Percentiles rank a stretch among this genome's conserved stretches.
Evolutionary conservation across 768 basidiomycete species (phyloP).

Genomic region (Sporobolomyces roseus): DNA sequence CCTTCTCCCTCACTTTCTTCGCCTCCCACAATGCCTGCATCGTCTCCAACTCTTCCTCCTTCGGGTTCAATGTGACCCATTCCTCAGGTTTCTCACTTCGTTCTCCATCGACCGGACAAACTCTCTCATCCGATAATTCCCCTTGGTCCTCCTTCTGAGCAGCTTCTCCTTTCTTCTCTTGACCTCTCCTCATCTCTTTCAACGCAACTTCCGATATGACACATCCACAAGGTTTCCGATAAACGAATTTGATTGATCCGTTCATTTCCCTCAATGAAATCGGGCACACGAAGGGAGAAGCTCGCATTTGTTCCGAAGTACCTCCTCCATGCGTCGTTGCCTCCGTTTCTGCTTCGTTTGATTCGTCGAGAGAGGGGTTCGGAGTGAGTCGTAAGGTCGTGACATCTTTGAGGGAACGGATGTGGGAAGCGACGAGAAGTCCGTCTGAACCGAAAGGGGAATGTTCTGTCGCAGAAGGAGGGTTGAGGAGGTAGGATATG

Average conservation of each 20-base stretch:
- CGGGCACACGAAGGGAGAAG: constrained; percentile 80
- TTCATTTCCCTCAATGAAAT: constrained; percentile 93
- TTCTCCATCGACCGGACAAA: constrained; percentile 43
- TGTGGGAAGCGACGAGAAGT: constrained; percentile 84
- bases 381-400: constrained; percentile 74
- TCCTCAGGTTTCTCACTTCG: constrained; percentile 62
- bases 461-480: constrained; percentile 56
- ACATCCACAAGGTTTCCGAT: constrained; percentile 78
- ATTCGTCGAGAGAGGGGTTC: constrained; percentile 58
- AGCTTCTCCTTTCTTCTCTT: constrained; percentile 26
- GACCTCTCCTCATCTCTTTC: constrained; percentile 56
- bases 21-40: constrained; percentile 61
- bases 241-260: constrained; percentile 80
- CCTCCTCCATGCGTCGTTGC: constrained; percentile 47
- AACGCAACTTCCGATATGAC: constrained; percentile 83
- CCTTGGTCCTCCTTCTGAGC: constrained; percentile 45
- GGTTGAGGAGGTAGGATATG: constrained; percentile 82
- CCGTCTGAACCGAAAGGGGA: constrained; percentile 58
- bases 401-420: constrained; percentile 86
- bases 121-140: constrained; percentile 42
- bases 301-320: constrained; percentile 48
- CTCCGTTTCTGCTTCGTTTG: constrained; percentile 42
- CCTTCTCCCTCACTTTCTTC: constrained; percentile 57
- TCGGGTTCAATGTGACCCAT: constrained; percentile 64
- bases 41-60: constrained; percentile 56